Base-by-base conservation (phyloP, 108 stramenopile species). In the Fragilaria crotonensis region DNA sequence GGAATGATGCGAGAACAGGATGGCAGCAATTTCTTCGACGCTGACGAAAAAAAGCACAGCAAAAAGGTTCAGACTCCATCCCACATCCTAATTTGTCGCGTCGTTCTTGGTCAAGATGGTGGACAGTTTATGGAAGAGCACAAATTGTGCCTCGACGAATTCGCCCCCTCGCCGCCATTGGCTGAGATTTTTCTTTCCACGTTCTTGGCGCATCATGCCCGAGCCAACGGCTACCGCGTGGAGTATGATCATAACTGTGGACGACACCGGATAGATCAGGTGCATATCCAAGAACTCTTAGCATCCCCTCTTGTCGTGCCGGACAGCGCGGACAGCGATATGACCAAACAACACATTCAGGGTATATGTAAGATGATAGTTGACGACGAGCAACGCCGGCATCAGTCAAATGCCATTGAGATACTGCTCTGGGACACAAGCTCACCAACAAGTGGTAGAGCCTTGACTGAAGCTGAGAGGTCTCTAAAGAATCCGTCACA, bases 161-260 rank as follows among this genome's bases (percentile, higher is more conserved):
- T 41, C 36, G 7, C 36, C 14, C 36, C 25, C 3, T 25, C 25
- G 2, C 25, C 21, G 18, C 3, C 51, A 21, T 23, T 52, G 25
- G 25, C 25, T 18, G 17, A 23, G 2, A 52, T 52, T 25, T 52
- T 52, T 25, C 51, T 52, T 18, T 52, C 51, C 51, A 25, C 51
- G 1, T 52, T 25, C 25, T 25, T 52, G 22, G 51, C 51, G 18
- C 51, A 52, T 23, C 22, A 52, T 25, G 51, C 11, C 1, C 18
- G 23, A 4, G n/a, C 23, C 33, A 1, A 20, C 2, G 30, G 54
- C 17, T 20, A 31, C n/a, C 1, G 2, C 30, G 23, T 32, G 1
- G 33, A 56, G 2, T 56, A 36, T 31, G n/a, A 56, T 22, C 54
- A 56, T 23, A 31, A 26, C 23, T 56, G 54, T 33, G 30, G 25